phyloP scores from a whole-genome alignment of 1,139 yeast species.

The Diutina sp. region DNA sequence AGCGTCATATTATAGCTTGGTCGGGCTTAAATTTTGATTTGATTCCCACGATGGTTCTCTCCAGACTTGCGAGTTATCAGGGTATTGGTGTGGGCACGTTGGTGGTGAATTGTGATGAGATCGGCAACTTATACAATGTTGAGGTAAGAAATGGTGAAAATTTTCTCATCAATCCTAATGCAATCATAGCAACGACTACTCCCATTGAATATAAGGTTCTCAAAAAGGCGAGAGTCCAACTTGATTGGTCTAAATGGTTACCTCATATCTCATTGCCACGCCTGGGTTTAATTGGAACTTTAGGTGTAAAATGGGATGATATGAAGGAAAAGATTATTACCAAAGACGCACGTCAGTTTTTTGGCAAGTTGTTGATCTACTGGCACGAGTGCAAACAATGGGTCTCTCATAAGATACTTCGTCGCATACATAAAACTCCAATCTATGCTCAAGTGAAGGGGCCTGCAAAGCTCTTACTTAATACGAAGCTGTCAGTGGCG shows the following conservation, averaged over 20 bases:
- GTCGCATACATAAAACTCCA: background rate
- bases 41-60: background rate
- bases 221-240: background rate
- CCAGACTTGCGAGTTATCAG: background rate
- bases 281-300: background rate
- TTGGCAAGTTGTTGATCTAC: background rate
- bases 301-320: background rate
- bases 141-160: background rate
- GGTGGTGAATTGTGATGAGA: background rate
- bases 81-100: background rate
- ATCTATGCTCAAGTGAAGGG: background rate
- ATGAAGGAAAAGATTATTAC: background rate
- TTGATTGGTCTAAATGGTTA: background rate
- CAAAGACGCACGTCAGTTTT: background rate
- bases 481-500: background rate
- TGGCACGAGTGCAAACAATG: background rate
- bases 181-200: background rate
- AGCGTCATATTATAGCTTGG: background rate
- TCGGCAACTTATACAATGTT: background rate
- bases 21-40: background rate
- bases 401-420: background rate
- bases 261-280: background rate
- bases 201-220: background rate
- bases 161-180: background rate
- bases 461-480: background rate